Conservation (phyloP, 176 grass and related monocot species). For the Elaeis guineensis region DNA sequence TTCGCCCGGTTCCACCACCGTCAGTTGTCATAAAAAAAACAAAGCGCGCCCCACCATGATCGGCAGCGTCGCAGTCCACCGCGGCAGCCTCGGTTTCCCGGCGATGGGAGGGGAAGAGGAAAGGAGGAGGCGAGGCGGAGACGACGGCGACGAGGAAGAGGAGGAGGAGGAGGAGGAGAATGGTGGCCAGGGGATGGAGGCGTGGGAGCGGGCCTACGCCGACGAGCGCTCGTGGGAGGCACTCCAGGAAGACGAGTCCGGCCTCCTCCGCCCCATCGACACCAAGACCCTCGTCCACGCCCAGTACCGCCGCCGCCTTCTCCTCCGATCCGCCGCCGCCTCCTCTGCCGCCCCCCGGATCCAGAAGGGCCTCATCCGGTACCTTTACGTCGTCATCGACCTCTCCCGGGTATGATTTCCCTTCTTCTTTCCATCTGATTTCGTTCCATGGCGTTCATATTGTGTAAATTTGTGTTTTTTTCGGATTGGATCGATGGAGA, state of each 20-base stretch:
- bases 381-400: constrained; percentile 85
- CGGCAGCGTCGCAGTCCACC: constrained; percentile 2
- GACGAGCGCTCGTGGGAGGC: constrained; percentile 96
- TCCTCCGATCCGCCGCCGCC: constrained; percentile 40
- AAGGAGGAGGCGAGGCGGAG: constrained; percentile 13
- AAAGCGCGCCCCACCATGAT: neutral
- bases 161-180: constrained; percentile 53
- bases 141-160: constrained; percentile 43
- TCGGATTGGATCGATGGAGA: no score
- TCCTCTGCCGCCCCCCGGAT: constrained; percentile 38
- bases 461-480: no score
- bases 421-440: neutral
- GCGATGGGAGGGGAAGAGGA: constrained; percentile 17
- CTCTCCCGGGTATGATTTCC: constrained; percentile 62
- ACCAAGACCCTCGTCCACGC: constrained; percentile 82
- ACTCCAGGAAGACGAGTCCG: constrained; percentile 94
- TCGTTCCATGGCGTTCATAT: neutral
- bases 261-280: constrained; percentile 74
- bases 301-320: constrained; percentile 86
- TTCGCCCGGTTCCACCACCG: no score
- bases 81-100: constrained; percentile 2
- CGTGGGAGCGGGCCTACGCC: constrained; percentile 95
- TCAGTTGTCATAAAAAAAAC: no score
- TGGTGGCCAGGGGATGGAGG: constrained; percentile 51
- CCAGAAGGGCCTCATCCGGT: constrained; percentile 96